Evolutionary conservation across 306 rosid species (phyloP).

Genomic region (Nissolia schottii): DNA sequence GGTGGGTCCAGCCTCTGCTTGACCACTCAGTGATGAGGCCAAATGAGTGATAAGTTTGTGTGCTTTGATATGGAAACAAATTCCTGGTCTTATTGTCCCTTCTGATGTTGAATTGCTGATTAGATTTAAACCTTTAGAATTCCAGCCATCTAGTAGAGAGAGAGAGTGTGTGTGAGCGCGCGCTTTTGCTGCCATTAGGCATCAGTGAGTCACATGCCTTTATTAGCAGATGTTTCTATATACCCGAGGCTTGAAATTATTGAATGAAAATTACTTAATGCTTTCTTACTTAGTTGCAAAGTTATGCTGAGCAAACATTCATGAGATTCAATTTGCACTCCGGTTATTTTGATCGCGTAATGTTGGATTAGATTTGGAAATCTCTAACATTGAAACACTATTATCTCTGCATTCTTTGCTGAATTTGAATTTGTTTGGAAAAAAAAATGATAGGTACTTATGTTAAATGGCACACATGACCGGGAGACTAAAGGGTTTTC

Average conservation of each 20-base stretch:
- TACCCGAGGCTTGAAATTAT: conserved; percentile 4
- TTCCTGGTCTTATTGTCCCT: background rate
- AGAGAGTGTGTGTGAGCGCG: no score
- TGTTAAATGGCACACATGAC: conserved; percentile 72
- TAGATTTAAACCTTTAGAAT: background rate
- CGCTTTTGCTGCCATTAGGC: background rate
- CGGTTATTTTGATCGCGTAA: background rate
- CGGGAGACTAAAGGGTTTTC: conserved; percentile 82
- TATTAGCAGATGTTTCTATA: conserved; percentile 12
- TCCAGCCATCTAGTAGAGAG: conserved; percentile 1
- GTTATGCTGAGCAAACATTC: background rate
- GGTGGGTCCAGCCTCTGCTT: background rate
- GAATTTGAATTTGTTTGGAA: background rate
- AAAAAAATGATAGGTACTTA: conserved; percentile 50
- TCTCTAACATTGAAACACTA: background rate
- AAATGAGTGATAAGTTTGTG: conserved; percentile 11
- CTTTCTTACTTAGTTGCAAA: conserved; percentile 6
- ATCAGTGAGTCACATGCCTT: background rate
- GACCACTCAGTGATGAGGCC: conserved; percentile 1
- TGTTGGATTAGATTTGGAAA: conserved; percentile 2
- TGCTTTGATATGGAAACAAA: conserved; percentile 15
- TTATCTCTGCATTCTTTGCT: background rate
- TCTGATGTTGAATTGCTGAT: background rate
- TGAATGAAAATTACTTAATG: background rate
- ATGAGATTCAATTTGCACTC: background rate